Conservation (phyloP, 1,284 basidiomycete genomes). For the Apiotrichum porosum region DNA sequence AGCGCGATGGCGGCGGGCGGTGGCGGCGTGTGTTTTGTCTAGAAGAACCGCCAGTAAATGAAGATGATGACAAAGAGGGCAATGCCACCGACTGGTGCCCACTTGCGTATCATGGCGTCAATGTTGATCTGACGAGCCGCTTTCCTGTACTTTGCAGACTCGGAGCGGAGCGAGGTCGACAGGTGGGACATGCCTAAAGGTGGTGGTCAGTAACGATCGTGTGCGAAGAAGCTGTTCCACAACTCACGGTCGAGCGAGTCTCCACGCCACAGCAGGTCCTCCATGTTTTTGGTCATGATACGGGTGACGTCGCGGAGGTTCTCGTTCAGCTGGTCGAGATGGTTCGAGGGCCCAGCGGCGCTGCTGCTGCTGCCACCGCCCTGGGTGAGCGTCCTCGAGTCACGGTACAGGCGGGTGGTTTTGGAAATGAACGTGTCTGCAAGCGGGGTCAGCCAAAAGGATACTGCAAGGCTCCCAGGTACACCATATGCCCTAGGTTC, state of each 20-base stretch:
- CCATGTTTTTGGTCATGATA: constrained; percentile 99
- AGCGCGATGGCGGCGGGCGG: no score
- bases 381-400: constrained; percentile 75
- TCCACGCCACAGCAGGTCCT: constrained; percentile 79
- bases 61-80: constrained; percentile 76
- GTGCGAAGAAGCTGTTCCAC: background rate
- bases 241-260: constrained; percentile 33
- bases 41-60: constrained; percentile 87
- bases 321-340: constrained; percentile 85
- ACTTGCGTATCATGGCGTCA: constrained; percentile 89
- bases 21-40: no score
- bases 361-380: constrained; percentile 4
- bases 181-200: constrained; percentile 86
- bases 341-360: constrained; percentile 38
- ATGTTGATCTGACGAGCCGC: constrained; percentile 92
- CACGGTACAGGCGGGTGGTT: constrained; percentile 88
- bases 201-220: background rate
- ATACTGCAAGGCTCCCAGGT: background rate
- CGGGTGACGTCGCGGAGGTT: constrained; percentile 95
- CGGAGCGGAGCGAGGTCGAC: constrained; percentile 92
- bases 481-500: no score
- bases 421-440: constrained; percentile 98
- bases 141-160: constrained; percentile 96
- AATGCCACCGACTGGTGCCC: constrained; percentile 82
- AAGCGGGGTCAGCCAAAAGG: no score